phyloP scores from a whole-genome alignment of 805 yeast species.

The Metschnikowia anglica region DNA sequence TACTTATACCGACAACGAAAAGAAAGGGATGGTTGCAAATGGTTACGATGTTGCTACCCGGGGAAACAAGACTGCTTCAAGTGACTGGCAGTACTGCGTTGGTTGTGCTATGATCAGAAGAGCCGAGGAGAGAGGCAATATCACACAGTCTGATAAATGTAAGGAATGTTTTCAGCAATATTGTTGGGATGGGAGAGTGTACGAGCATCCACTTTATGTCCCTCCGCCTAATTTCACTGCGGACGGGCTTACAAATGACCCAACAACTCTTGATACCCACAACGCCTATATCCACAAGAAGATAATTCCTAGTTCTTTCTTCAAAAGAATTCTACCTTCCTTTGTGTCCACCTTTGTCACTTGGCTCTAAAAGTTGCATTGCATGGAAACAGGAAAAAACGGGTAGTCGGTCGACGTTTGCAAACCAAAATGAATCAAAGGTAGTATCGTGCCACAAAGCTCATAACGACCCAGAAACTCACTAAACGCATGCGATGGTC shows the following conservation, averaged over 20 bases:
- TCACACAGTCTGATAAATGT: conserved; percentile 27
- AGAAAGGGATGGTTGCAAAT: conserved; percentile 60
- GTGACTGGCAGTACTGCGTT: conserved; percentile 28
- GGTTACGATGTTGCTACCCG: conserved; percentile 68
- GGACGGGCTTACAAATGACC: conserved; percentile 30
- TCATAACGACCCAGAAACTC: conserved; percentile 1
- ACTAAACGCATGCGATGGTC: conserved; percentile 2
- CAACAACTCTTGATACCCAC: conserved; percentile 16
- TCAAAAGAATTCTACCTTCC: background rate
- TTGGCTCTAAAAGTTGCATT: too few relatives aligned
- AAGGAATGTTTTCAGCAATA: conserved; percentile 25
- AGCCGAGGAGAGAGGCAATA: conserved; percentile 25
- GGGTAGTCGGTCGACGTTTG: background rate
- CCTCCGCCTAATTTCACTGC: conserved; percentile 31
- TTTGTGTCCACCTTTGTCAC: background rate
- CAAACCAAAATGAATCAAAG: background rate
- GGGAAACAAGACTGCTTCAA: conserved; percentile 5
- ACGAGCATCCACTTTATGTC: conserved; percentile 17
- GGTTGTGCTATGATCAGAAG: conserved; percentile 32
- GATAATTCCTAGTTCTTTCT: background rate
- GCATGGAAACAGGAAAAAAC: too few relatives aligned
- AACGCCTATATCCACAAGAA: conserved; percentile 14
- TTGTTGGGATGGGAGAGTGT: conserved; percentile 29
- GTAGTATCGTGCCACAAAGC: background rate
- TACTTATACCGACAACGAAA: conserved; percentile 57